Conservation (phyloP, 495 filamentous ascomycete genomes). For the Letharia columbiana region DNA sequence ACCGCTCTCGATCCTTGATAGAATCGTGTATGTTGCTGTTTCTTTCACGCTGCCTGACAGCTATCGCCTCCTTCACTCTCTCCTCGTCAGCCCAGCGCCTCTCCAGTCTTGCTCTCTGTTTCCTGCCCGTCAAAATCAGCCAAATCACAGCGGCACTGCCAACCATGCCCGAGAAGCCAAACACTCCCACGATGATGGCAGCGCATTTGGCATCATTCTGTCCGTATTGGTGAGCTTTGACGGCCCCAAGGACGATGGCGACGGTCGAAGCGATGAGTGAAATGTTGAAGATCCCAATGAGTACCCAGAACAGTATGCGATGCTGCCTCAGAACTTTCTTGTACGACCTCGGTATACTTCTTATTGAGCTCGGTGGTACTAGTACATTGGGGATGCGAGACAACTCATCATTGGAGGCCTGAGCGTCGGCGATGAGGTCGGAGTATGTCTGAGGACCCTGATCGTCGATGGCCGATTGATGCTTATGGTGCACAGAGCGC, state of each 20-base stretch:
- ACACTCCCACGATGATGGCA: conserved; percentile 6
- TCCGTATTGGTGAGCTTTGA: not conserved
- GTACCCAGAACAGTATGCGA: not conserved
- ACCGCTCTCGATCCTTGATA: conserved; percentile 7
- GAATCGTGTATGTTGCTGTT: not conserved
- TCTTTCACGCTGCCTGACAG: not conserved
- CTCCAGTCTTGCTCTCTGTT: conserved; percentile 7
- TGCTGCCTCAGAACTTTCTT: conserved; percentile 8
- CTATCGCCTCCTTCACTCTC: not conserved
- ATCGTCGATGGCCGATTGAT: not conserved
- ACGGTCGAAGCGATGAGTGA: conserved; percentile 1
- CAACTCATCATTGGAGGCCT: not conserved
- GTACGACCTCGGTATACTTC: conserved; percentile 4
- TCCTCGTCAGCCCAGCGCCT: conserved; percentile 7
- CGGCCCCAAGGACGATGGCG: conserved; percentile 7
- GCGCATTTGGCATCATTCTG: conserved; percentile 1
- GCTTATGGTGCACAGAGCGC: not conserved
- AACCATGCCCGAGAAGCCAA: conserved; percentile 3
- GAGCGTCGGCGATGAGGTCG: conserved; percentile 3
- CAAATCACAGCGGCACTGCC: not conserved
- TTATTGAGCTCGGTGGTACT: conserved; percentile 12
- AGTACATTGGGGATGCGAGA: conserved; percentile 1
- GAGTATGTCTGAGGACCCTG: not conserved
- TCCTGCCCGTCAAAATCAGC: conserved; percentile 6
- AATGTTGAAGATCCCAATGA: conserved; percentile 1